A percentile compares a stretch with the other conserved stretches of the same genome.
These are phyloP conservation scores for Pyrenophora teres DNA, from an alignment of 2,329 filamentous ascomycete species.

Conservation along the genomic window DNA sequence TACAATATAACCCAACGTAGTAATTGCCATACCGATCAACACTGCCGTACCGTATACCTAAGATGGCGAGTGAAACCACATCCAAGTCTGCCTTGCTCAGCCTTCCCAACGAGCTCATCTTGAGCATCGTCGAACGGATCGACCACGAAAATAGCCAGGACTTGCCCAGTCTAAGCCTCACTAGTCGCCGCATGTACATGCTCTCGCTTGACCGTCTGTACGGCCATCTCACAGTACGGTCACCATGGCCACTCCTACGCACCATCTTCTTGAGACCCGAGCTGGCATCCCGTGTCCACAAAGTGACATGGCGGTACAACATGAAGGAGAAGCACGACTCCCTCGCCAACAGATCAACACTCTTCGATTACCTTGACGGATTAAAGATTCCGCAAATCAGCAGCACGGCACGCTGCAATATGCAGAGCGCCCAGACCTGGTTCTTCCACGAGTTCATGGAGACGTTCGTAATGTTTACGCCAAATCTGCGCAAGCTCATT, in stretches of 20 bases:
- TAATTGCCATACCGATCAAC: too few relatives aligned
- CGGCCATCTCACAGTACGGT: background rate
- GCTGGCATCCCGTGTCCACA: slow-evolving; percentile 2
- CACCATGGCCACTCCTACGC: slow-evolving; percentile 7
- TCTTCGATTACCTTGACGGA: background rate
- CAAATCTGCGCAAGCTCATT: slow-evolving; percentile 1
- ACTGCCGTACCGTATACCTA: background rate
- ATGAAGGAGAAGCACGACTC: background rate
- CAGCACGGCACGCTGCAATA: background rate
- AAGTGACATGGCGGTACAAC: slow-evolving; percentile 4
- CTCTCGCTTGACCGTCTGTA: slow-evolving; percentile 9
- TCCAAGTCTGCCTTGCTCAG: background rate
- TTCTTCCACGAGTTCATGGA: slow-evolving; percentile 3
- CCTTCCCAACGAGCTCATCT: slow-evolving; percentile 10
- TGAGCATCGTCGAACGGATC: slow-evolving; percentile 8
- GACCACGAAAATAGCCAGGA: slow-evolving; percentile 3
- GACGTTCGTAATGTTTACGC: slow-evolving; percentile 4
- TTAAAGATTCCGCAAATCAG: background rate
- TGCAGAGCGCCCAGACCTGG: background rate
- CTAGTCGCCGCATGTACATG: slow-evolving; percentile 7
- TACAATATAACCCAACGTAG: too few relatives aligned
- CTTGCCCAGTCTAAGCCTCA: slow-evolving; percentile 5
- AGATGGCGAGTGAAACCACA: slow-evolving; percentile 1
- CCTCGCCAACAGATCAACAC: background rate
- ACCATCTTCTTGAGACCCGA: slow-evolving; percentile 1